These are phyloP conservation scores for Xylariaceae sp. DNA, from an alignment of 2,329 filamentous ascomycete genomes.

Conservation along the genomic window DNA sequence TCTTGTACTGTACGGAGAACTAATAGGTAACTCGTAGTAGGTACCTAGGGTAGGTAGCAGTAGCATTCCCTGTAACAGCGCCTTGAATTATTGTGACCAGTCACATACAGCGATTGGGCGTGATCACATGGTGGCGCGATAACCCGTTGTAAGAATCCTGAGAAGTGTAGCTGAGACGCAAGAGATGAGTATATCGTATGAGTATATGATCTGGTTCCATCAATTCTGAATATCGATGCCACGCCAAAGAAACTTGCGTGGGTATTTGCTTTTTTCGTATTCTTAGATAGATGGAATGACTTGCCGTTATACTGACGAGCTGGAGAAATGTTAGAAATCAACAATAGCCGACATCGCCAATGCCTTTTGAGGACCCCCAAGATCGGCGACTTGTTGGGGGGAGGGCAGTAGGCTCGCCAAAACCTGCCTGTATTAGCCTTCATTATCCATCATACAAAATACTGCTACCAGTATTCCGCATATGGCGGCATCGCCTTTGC, in stretches of 20 bases:
- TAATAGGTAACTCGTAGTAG: too few relatives aligned
- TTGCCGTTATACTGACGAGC: too few relatives aligned
- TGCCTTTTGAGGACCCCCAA: background rate
- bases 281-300: background rate
- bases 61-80: slow-evolving; percentile 9
- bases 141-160: slow-evolving; percentile 6
- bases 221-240: background rate
- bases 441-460: background rate
- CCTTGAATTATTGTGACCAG: background rate
- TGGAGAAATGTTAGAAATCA: too few relatives aligned
- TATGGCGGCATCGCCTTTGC: slow-evolving; percentile 5
- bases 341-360: too few relatives aligned
- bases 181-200: background rate
- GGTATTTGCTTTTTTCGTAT: background rate
- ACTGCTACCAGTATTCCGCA: slow-evolving; percentile 4
- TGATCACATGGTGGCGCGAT: slow-evolving; percentile 2
- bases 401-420: slow-evolving; percentile 12
- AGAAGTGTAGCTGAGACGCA: background rate
- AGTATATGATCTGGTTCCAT: slow-evolving; percentile 1
- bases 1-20: slow-evolving; percentile 1
- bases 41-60: too few relatives aligned
- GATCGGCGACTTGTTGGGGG: slow-evolving; percentile 2
- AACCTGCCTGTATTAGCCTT: slow-evolving; percentile 18
- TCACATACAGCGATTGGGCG: slow-evolving; percentile 3
- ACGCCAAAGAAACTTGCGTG: too few relatives aligned